A percentile compares a stretch with the other conserved stretches of the same genome.
These are phyloP conservation scores for Barbatosphaeria neglecta DNA, from an alignment of 495 filamentous ascomycete species.

Conservation along the genomic window DNA sequence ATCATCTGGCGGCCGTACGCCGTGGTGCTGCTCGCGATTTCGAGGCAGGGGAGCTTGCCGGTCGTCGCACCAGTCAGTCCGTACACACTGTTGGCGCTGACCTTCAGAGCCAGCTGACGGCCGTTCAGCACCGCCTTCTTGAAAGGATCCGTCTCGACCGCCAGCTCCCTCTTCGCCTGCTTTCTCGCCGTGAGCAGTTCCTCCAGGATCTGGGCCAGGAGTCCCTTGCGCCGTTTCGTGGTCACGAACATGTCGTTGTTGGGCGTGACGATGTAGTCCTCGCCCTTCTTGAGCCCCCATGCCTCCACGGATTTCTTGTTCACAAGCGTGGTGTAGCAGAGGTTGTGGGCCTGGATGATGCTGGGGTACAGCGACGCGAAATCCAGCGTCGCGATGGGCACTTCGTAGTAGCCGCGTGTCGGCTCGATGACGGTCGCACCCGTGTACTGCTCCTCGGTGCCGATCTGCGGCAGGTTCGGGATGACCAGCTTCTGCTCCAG, in stretches of 20 bases:
- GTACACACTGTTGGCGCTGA: slow-evolving; percentile 97
- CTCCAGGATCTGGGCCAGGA: slow-evolving; percentile 90
- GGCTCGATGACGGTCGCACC: slow-evolving; percentile 98
- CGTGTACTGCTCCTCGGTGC: slow-evolving; percentile 78
- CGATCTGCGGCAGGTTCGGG: slow-evolving; percentile 60
- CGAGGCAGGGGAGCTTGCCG: slow-evolving; percentile 89
- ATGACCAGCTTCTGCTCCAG: slow-evolving; percentile 86
- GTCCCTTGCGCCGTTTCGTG: slow-evolving; percentile 74
- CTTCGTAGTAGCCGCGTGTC: slow-evolving; percentile 78
- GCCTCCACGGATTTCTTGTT: slow-evolving; percentile 70
- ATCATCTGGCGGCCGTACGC: slow-evolving; percentile 98
- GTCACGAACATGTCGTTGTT: slow-evolving; percentile 92
- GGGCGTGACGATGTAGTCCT: slow-evolving; percentile 93
- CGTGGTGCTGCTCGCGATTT: slow-evolving; percentile 92
- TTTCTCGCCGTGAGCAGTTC: slow-evolving; percentile 84
- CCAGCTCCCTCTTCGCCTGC: slow-evolving; percentile 82
- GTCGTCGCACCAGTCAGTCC: slow-evolving; percentile 93
- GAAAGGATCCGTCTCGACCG: slow-evolving; percentile 85
- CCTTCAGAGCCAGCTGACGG: slow-evolving; percentile 89
- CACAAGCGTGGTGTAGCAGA: slow-evolving; percentile 93
- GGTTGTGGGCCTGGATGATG: slow-evolving; percentile 97
- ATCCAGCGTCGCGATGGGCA: slow-evolving; percentile 94
- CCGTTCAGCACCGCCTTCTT: slow-evolving; percentile 97
- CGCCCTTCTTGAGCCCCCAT: slow-evolving; percentile 62
- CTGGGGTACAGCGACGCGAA: slow-evolving; percentile 97